These are phyloP conservation scores for Straminergon stramineum DNA, from an alignment of 225 moss, liverwort and hornwort species.

Conservation along the genomic window DNA sequence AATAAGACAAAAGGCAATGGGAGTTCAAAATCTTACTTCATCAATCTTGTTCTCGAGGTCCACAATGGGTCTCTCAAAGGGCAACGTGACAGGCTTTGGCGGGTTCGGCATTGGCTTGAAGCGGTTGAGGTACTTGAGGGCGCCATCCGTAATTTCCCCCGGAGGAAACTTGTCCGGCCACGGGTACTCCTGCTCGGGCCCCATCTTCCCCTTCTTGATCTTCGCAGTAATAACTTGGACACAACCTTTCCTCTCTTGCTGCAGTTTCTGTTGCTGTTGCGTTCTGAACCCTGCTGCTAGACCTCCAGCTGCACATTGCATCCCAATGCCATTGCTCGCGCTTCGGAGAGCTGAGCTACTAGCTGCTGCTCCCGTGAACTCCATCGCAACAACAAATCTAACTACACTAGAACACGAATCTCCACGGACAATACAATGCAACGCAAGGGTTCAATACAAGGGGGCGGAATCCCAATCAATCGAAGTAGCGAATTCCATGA, in stretches of 20 bases:
- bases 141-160: conserved; percentile 51
- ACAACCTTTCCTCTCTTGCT: background rate
- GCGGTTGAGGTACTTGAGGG: conserved; percentile 62
- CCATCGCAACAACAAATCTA: background rate
- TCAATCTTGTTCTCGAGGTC: conserved; percentile 97
- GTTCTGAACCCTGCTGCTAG: conserved; percentile 13
- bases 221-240: conserved; percentile 33
- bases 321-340: conserved; percentile 67
- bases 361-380: background rate
- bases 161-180: conserved; percentile 97
- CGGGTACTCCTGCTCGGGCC: conserved; percentile 80
- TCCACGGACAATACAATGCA: background rate
- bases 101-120: conserved; percentile 85
- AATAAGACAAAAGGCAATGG: background rate
- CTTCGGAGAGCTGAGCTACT: conserved; percentile 32
- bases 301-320: conserved; percentile 30
- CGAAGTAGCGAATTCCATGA: background rate
- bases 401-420: background rate
- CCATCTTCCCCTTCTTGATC: conserved; percentile 97
- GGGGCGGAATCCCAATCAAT: background rate
- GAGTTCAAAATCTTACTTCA: conserved; percentile 38
- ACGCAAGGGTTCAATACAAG: background rate
- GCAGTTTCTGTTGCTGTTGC: background rate
- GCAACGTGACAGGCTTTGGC: conserved; percentile 74
- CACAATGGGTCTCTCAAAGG: conserved; percentile 77